Evolutionary conservation across 352 stramenopile genomes (phyloP), one percentile per base, ranked within the genome.

Genomic region (Phytophthora ohioensis): DNA sequence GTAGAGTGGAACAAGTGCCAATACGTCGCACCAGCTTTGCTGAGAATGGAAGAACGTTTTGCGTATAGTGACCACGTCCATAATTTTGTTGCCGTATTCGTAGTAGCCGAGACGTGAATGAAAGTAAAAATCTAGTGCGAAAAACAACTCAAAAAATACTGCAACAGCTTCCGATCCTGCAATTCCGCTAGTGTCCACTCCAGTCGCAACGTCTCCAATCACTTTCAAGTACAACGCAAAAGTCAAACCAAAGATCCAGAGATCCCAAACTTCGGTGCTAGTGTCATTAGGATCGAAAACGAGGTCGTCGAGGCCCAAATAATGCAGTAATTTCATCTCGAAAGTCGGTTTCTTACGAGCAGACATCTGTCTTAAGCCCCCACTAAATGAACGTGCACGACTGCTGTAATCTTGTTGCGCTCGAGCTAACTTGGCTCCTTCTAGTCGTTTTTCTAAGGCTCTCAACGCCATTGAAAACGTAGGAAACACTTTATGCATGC

Each of bases 61-160:
- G 3, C 69, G 75, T 21, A 88, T 87, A 8, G 67, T 43, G 1
- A 11, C 36, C 15, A 74, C 17, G 51, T 90, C 73, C 81, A 90
- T 88, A 43, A 87, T 69, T 45, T 91, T 92, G 70, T 91, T 92
- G 15, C 85, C 85, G 31, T 84, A 91, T 12, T 86, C 74, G 48
- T 89, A 92, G 59, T 76, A 90, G 0, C 85, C 83, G 1, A 88
- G 73, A 0, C 80, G 64, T 4, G 71, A 77, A 32, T 78, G 57
- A 12, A 91, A 79, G 34, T 81, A 80, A 30, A 91, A 57, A 32
- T 92, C 83, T 0, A 87, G 0, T 9, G 51, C 53, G 46, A 91
- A 92, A 31, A 59, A 71, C 0, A 78, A 12, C 39, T 92, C 83
- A 5, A 81, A 65, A 0, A 90, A n/a, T 9, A 86, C 68, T 4